Evolutionary conservation across 2,329 filamentous ascomycete species (phyloP).

Genomic region (Cadophora sp.): DNA sequence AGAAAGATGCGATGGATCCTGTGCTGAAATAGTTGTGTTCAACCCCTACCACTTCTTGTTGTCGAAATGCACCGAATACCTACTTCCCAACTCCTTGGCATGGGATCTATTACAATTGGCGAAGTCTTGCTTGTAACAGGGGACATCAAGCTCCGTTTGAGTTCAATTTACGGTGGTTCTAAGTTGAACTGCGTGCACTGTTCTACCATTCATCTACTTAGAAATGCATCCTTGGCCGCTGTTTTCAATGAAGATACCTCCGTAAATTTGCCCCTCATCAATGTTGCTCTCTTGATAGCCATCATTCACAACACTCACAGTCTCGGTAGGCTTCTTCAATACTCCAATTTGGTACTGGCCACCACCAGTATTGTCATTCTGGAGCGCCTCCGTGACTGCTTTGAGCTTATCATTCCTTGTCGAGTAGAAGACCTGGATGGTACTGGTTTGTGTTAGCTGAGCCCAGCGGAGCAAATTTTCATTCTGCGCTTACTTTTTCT

Average conservation of each 20-base stretch:
- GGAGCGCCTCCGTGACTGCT: constrained; percentile 52
- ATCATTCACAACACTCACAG: constrained; percentile 54
- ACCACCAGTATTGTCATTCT: constrained; percentile 60
- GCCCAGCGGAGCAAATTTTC: too few species aligned
- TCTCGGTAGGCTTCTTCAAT: constrained; percentile 60
- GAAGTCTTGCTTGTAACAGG: not conserved
- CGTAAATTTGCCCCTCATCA: constrained; percentile 59
- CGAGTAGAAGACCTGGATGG: constrained; percentile 64
- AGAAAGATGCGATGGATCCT: too few species aligned
- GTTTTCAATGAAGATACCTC: constrained; percentile 60
- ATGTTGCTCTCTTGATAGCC: constrained; percentile 56
- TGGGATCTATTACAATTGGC: not conserved
- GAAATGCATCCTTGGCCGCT: constrained; percentile 52
- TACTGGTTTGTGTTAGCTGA: constrained; percentile 47
- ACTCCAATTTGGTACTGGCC: constrained; percentile 68
- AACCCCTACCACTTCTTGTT: too few species aligned
- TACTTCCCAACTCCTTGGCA: not conserved
- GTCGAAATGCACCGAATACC: not conserved
- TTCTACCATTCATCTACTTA: not conserved
- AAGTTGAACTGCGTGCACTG: not conserved
- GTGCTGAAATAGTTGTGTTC: too few species aligned
- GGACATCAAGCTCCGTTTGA: not conserved
- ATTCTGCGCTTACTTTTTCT: constrained; percentile 53
- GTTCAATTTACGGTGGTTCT: not conserved
- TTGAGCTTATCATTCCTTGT: constrained; percentile 53